Base-by-base conservation (phyloP, 257 asterid species). In the Fraxinus cuspidata region DNA sequence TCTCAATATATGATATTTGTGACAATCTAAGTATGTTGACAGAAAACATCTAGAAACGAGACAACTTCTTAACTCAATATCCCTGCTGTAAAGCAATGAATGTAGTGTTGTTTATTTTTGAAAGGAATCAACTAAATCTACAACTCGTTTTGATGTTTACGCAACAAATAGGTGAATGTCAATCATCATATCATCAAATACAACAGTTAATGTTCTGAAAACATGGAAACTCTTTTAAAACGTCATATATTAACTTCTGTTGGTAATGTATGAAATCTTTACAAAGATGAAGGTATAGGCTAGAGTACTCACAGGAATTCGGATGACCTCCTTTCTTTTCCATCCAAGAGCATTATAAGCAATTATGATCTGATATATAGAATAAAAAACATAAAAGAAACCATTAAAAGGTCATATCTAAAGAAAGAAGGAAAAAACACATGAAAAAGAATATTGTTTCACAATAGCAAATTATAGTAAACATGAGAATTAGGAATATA, bases 281-380 rank as follows among this genome's bases (percentile, higher is more conserved):
- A 56, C 65, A 34, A 12, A 44, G 78, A 44, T 49, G 49, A 71
- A 31, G 29, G 15, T 75, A 70, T 53, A 72, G 69, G 65, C 44
- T 83, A 60, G 51, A 79, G 77, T 70, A 86, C 97, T 88, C 81
- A 92, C 97, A 70, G 97, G 97, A 77, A 92, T 82, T 63, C 92
- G 88, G 79, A 92, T 77, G 83, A 86, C 82, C 78, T 92, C 97
- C 76, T 82, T 86, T 81, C 97, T 88, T 81, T 78, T 84, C 96
- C 97, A 90, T 70, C 96, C 96, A 31, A 92, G 88, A 81, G 97
- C 79, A 82, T 92, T 92, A 83, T 92, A 92, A 66, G 85, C 92
- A 73, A 92, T 81, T 68, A 92, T 83, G 75, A 88, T 91, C 97
- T 92, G 76, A 40, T 74, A 70, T n/a, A 29, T 28, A 29, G 10